Conservation (phyloP, 1,284 basidiomycete genomes). For the Mycena citricolor region DNA sequence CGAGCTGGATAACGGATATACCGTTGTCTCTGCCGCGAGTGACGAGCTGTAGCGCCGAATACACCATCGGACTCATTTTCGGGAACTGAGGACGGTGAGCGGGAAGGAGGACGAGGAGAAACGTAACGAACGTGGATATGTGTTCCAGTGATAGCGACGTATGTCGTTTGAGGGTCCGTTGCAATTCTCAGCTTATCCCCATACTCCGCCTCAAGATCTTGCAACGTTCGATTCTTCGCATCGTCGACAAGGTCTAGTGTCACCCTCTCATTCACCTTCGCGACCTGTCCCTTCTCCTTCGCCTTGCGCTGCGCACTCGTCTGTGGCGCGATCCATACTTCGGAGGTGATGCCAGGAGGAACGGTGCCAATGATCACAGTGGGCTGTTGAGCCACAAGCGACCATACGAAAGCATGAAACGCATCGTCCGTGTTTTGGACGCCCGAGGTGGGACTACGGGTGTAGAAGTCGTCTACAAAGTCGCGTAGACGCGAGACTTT, state of each 20-base stretch:
- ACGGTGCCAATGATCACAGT: conserved; percentile 69
- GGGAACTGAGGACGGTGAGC: conserved; percentile 50
- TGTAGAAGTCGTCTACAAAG: conserved; percentile 68
- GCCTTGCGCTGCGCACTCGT: conserved; percentile 62
- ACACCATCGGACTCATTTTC: conserved; percentile 81
- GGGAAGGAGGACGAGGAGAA: conserved; percentile 5
- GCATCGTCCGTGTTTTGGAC: conserved; percentile 68
- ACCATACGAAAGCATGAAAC: conserved; percentile 82
- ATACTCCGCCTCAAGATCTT: conserved; percentile 53
- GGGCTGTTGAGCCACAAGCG: conserved; percentile 68
- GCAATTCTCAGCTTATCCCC: conserved; percentile 71
- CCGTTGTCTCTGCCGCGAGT: conserved; percentile 77
- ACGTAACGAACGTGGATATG: conserved; percentile 74
- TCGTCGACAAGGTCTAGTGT: conserved; percentile 54
- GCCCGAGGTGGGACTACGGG: conserved; percentile 36
- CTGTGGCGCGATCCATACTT: conserved; percentile 77
- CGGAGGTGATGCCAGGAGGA: conserved; percentile 53
- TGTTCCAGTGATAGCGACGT: conserved; percentile 79
- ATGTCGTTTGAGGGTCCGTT: conserved; percentile 70
- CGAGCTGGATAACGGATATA: conserved; percentile 75
- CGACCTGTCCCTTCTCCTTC: conserved; percentile 52
- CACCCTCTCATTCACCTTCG: conserved; percentile 40
- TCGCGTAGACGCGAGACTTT: conserved; percentile 64
- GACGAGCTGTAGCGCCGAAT: conserved; percentile 83
- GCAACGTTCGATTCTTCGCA: conserved; percentile 50